Evolutionary conservation across 179 eudicot species (phyloP), one percentile per base, ranked within the genome.

Genomic region (Amaranthus tricolor): DNA sequence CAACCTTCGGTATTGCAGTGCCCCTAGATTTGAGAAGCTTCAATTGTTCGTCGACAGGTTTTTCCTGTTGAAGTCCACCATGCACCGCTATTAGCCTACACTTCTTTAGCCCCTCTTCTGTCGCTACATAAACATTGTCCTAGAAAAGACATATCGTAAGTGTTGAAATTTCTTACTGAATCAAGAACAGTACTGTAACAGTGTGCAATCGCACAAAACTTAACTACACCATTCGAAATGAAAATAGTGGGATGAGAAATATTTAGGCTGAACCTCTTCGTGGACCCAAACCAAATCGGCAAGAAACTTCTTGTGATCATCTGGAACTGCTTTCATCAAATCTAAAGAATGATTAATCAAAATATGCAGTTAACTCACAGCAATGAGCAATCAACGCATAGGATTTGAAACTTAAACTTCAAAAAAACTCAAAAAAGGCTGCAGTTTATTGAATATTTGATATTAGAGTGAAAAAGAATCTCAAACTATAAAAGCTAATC

Each of bases 281-380:
- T 94, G 96, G 65, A 94, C 87, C 98, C 98, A 94, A 75, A 86
- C 94, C 80, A 92, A 74, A 76, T 88, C 87, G 57, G 94, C 89
- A 74, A 94, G 94, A 83, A 94, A 94, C 81, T 83, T 88, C 84
- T 90, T 94, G 86, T 94, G 97, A 55, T 89, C 94, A 70, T 86
- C 91, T 64, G 97, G 96, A 68, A 94, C 91, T 62, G 88, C 96
- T 81, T 72, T 90, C 71, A 79, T 83, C 85, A 94, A 79, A 76
- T 88, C 98, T 91, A 85, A 19, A 71, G 55, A 70, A 16, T 56
- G 80, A 63, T 9, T 17, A 50, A n/a, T 51, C 45, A 64, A 8
- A 66, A 16, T 47, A 9, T 21, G 60, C 19, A 6, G 15, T 51
- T 11, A 47, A 7, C n/a, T 65, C 10, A n/a, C 7, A 16, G 77